Percentiles rank a stretch among this genome's conserved stretches.
phyloP scores from a whole-genome alignment of 2,329 filamentous ascomycete species.

The Trichoderma polysporum region DNA sequence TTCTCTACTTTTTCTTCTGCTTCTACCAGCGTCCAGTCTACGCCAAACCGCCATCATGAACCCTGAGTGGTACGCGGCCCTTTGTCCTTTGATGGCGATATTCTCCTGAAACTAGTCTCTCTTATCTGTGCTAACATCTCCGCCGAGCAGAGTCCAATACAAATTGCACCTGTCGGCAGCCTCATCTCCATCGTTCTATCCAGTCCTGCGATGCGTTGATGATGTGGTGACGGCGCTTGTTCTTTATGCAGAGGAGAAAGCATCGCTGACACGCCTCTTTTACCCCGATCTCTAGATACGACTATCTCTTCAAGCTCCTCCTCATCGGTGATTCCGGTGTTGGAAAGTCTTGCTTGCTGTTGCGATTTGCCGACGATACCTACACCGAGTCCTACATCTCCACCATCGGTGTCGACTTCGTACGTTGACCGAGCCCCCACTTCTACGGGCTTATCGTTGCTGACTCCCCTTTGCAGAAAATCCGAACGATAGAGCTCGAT shows the following conservation, averaged over 20 bases:
- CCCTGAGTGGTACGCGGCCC: constrained; percentile 77
- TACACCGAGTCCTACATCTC: constrained; percentile 99
- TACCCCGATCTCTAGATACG: constrained; percentile 72
- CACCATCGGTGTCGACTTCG: constrained; percentile 98
- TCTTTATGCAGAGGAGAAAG: neutral
- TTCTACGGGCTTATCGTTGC: neutral
- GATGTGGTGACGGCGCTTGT: neutral
- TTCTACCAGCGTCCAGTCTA: constrained; percentile 30
- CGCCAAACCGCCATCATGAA: constrained; percentile 67
- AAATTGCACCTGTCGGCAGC: neutral
- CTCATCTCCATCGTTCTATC: neutral
- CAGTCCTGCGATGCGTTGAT: constrained; percentile 21
- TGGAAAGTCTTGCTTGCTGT: constrained; percentile 97
- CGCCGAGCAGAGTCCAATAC: constrained; percentile 28
- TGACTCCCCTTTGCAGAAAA: constrained; percentile 67
- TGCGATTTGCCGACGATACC: constrained; percentile 98
- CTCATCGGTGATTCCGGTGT: constrained; percentile 99
- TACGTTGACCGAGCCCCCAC: constrained; percentile 51
- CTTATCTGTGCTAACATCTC: constrained; percentile 27
- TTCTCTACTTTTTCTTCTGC: constrained; percentile 22
- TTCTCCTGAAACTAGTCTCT: constrained; percentile 31
- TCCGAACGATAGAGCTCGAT: constrained; percentile 98
- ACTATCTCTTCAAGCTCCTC: constrained; percentile 99
- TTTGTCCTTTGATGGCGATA: constrained; percentile 30
- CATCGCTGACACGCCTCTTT: constrained; percentile 22